A percentile compares a stretch with the other conserved stretches of the same genome.
phyloP scores from a whole-genome alignment of 2,329 filamentous ascomycete genomes.

The Chaetomium sp. region DNA sequence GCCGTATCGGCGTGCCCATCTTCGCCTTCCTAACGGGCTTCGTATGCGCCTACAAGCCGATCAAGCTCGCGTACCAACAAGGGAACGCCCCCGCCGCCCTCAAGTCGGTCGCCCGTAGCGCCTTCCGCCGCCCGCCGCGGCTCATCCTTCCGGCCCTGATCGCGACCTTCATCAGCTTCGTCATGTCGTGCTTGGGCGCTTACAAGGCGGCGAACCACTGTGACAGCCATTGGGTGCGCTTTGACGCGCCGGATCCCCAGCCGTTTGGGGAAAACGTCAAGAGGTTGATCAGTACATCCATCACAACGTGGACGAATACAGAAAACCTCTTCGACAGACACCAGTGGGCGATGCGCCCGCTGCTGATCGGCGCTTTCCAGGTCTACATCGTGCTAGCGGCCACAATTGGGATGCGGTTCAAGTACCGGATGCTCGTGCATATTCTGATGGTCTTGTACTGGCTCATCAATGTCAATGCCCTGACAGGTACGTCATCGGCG shows the following conservation, averaged over 20 bases:
- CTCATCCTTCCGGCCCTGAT: conserved; percentile 55
- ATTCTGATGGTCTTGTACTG: conserved; percentile 52
- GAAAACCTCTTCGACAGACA: conserved; percentile 57
- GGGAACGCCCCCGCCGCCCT: conserved; percentile 49
- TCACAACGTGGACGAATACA: conserved; percentile 53
- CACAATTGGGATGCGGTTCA: conserved; percentile 51
- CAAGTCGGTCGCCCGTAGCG: conserved; percentile 53
- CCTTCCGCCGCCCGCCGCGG: conserved; percentile 55
- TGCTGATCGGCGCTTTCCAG: conserved; percentile 53
- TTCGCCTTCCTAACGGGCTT: conserved; percentile 60
- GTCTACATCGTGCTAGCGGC: conserved; percentile 52
- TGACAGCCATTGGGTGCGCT: conserved; percentile 55
- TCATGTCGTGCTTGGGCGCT: conserved; percentile 50
- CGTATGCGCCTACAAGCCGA: conserved; percentile 57
- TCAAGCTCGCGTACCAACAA: conserved; percentile 51
- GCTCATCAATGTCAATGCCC: conserved; percentile 47
- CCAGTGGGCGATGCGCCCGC: conserved; percentile 56
- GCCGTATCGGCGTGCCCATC: conserved; percentile 57
- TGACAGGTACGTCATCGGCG: conserved; percentile 45
- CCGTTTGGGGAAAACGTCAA: conserved; percentile 49
- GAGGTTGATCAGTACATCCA: conserved; percentile 48
- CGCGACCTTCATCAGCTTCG: conserved; percentile 53
- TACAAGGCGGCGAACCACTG: conserved; percentile 51
- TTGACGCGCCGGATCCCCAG: conserved; percentile 49
- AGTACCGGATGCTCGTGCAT: conserved; percentile 50